Percentiles rank a stretch among this genome's conserved stretches.
These are phyloP conservation scores for Clavispora carvajalis DNA, from an alignment of 805 yeast genomes.

Conservation along the genomic window DNA sequence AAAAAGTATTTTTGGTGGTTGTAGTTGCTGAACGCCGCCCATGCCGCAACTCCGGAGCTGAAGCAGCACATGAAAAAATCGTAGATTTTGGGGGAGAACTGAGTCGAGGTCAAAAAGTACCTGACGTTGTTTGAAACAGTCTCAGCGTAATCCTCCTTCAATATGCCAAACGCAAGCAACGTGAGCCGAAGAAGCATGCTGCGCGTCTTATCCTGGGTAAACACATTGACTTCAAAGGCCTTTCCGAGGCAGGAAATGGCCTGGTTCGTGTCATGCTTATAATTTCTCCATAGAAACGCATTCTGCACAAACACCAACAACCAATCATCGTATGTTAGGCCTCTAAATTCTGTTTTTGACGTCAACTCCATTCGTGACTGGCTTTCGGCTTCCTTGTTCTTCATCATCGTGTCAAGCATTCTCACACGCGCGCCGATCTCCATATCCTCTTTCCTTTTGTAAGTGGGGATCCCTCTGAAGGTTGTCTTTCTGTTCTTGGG, in stretches of 20 bases:
- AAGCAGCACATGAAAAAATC: constrained; percentile 65
- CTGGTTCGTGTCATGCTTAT: constrained; percentile 57
- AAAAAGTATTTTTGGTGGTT: constrained; percentile 87
- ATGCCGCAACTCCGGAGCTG: constrained; percentile 53
- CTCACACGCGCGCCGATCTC: constrained; percentile 70
- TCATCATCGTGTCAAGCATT: constrained; percentile 59
- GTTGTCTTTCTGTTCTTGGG: constrained; percentile 67
- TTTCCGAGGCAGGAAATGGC: constrained; percentile 54
- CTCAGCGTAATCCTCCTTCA: constrained; percentile 45
- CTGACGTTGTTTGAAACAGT: constrained; percentile 55
- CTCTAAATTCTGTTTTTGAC: constrained; percentile 62
- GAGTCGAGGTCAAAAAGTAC: constrained; percentile 58
- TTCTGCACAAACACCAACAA: constrained; percentile 77
- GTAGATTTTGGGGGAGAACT: constrained; percentile 66
- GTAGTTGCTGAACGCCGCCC: constrained; percentile 62
- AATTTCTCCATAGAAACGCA: constrained; percentile 60
- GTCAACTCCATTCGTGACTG: constrained; percentile 33
- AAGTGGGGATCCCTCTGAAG: constrained; percentile 62
- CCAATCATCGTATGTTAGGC: constrained; percentile 76
- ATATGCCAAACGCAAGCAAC: constrained; percentile 53
- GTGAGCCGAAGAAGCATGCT: constrained; percentile 60
- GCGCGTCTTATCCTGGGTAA: constrained; percentile 57
- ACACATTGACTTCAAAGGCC: constrained; percentile 75
- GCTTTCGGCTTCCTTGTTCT: constrained; percentile 40
- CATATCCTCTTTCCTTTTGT: constrained; percentile 55